These are phyloP conservation scores for Eucalyptus cloeziana DNA, from an alignment of 345 rosid species.

Conservation along the genomic window DNA sequence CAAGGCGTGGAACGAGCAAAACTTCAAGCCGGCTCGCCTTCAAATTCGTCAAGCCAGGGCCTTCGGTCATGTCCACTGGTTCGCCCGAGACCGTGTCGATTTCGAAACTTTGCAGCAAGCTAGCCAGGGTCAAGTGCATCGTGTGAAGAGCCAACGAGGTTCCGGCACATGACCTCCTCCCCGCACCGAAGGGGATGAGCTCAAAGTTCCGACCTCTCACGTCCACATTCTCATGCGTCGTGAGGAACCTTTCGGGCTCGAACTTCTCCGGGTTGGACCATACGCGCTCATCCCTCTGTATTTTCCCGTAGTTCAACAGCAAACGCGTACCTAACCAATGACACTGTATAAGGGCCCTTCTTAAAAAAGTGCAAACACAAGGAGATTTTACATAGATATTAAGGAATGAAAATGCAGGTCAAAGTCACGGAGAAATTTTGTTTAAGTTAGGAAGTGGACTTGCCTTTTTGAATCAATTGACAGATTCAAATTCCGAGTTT, in stretches of 20 bases:
- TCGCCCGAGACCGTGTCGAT: slow-evolving; percentile 1
- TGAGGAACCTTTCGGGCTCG: slow-evolving; percentile 21
- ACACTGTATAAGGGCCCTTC: not conserved
- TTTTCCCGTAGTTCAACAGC: slow-evolving; percentile 11
- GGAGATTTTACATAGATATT: not conserved
- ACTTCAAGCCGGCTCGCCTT: slow-evolving; percentile 29
- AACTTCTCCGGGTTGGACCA: slow-evolving; percentile 12
- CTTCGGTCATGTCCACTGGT: slow-evolving; percentile 23
- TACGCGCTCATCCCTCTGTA: slow-evolving; percentile 2
- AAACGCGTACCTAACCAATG: slow-evolving; percentile 16
- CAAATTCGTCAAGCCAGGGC: slow-evolving; percentile 8
- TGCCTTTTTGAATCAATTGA: not conserved
- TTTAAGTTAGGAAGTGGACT: not conserved
- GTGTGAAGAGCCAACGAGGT: slow-evolving; percentile 10
- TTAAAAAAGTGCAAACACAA: not conserved
- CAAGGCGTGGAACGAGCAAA: slow-evolving; percentile 12
- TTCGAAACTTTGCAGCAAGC: slow-evolving; percentile 24
- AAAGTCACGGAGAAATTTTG: not conserved
- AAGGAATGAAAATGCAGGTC: not conserved
- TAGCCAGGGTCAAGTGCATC: slow-evolving; percentile 21
- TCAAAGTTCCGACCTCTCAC: slow-evolving; percentile 19
- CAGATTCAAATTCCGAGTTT: not conserved
- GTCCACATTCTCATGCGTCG: slow-evolving; percentile 1
- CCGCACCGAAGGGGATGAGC: slow-evolving; percentile 16
- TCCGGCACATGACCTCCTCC: slow-evolving; percentile 28